Evolutionary conservation across 805 yeast species (phyloP).

Genomic region (Kluyveromyces dobzhanskii): DNA sequence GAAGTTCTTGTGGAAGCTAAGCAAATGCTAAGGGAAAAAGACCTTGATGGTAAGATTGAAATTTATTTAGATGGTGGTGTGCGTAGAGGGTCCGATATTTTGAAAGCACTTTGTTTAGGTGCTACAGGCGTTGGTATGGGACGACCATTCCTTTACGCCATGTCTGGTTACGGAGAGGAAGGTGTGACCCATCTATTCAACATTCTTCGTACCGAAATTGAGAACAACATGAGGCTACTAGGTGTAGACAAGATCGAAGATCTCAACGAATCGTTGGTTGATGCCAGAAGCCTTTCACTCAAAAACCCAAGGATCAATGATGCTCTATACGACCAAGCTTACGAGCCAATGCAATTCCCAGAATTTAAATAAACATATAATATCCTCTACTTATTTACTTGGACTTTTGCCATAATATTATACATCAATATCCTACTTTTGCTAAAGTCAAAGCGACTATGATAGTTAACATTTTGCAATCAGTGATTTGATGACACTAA

Average conservation of each 20-base stretch:
- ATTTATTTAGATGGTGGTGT: conserved; percentile 72
- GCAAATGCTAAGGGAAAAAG: conserved; percentile 34
- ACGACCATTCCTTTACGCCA: conserved; percentile 66
- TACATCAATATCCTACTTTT: not conserved
- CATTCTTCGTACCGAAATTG: conserved; percentile 51
- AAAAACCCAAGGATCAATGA: conserved; percentile 31
- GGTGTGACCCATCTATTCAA: conserved; percentile 63
- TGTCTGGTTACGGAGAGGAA: conserved; percentile 71
- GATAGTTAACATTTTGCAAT: not conserved
- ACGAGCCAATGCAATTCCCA: conserved; percentile 9
- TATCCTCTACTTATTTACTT: too few relatives aligned
- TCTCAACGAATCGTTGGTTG: conserved; percentile 35
- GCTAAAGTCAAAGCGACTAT: not conserved
- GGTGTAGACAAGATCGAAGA: conserved; percentile 48
- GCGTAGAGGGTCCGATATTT: conserved; percentile 66
- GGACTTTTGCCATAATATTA: not conserved
- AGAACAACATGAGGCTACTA: conserved; percentile 55
- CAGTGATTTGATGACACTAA: not conserved
- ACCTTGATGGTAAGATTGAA: conserved; percentile 44
- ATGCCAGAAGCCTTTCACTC: conserved; percentile 23
- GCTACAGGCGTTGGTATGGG: conserved; percentile 73
- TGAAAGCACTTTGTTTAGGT: conserved; percentile 70
- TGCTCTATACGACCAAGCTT: conserved; percentile 13
- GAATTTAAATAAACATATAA: conserved; percentile 4
- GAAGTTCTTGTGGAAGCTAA: conserved; percentile 51